Conservation (phyloP, 495 filamentous ascomycete species). For the Tricharina praecox region DNA sequence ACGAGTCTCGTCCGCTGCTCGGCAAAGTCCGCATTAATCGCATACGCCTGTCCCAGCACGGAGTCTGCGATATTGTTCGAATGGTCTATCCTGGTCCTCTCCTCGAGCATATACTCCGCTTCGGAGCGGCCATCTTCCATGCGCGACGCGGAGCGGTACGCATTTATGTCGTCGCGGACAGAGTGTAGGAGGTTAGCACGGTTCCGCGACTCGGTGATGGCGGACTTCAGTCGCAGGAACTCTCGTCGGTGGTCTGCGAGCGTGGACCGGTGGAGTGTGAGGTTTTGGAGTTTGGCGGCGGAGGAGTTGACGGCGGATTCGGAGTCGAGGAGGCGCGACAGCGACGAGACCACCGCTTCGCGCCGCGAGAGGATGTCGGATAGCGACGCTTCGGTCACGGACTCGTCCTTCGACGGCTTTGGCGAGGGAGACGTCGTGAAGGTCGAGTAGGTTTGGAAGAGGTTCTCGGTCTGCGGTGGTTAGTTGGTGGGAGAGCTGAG, state of each 20-base stretch:
- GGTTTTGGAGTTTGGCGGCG: constrained; percentile 84
- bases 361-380: constrained; percentile 80
- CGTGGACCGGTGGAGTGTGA: constrained; percentile 79
- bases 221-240: constrained; percentile 49
- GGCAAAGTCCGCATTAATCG: constrained; percentile 81
- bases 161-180: constrained; percentile 79
- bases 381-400: constrained; percentile 57
- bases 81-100: constrained; percentile 66
- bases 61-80: constrained; percentile 76
- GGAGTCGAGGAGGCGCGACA: constrained; percentile 79
- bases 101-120: constrained; percentile 92
- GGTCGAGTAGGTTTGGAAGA: constrained; percentile 91
- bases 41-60: constrained; percentile 91
- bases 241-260: constrained; percentile 75
- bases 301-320: constrained; percentile 79
- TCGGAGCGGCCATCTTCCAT: constrained; percentile 34
- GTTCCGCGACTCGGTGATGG: constrained; percentile 56
- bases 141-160: constrained; percentile 51
- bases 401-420: constrained; percentile 75
- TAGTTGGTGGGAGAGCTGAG: no score
- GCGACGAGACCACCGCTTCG: constrained; percentile 63
- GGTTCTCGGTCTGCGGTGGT: constrained; percentile 65
- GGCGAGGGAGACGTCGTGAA: constrained; percentile 72
- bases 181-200: constrained; percentile 80
- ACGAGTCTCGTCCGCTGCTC: constrained; percentile 70